Conservation (phyloP, 1,139 yeast species). For the Geotrichum phurueaensis region DNA sequence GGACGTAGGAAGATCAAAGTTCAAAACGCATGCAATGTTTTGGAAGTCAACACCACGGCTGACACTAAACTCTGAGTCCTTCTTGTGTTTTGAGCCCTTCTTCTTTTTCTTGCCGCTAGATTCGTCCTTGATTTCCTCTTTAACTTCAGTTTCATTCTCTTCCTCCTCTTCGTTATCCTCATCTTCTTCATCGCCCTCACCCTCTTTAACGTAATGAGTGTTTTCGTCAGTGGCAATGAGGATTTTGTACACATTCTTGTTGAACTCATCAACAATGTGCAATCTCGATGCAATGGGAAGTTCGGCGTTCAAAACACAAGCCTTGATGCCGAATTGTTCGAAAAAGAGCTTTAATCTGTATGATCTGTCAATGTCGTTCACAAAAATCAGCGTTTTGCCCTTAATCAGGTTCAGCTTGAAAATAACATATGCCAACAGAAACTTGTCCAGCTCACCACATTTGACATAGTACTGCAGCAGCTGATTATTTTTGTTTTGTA, state of each 20-base stretch:
- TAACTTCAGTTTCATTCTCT: slow-evolving; percentile 20
- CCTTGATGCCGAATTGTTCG: slow-evolving; percentile 89
- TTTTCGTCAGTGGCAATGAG: slow-evolving; percentile 95
- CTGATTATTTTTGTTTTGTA: slow-evolving; percentile 41
- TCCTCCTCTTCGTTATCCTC: slow-evolving; percentile 27
- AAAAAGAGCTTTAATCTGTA: slow-evolving; percentile 83
- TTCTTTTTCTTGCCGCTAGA: slow-evolving; percentile 21
- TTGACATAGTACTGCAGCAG: slow-evolving; percentile 81
- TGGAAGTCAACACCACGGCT: slow-evolving; percentile 96
- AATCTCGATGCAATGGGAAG: slow-evolving; percentile 87
- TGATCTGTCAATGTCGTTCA: slow-evolving; percentile 91
- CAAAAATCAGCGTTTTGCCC: slow-evolving; percentile 88
- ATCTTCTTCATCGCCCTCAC: slow-evolving; percentile 42
- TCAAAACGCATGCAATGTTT: slow-evolving; percentile 92
- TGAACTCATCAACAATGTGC: slow-evolving; percentile 92
- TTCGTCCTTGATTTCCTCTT: slow-evolving; percentile 22
- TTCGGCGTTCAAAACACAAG: slow-evolving; percentile 87
- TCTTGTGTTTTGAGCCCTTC: slow-evolving; percentile 26
- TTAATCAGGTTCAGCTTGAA: slow-evolving; percentile 82
- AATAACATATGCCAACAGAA: slow-evolving; percentile 81
- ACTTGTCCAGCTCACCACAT: slow-evolving; percentile 86
- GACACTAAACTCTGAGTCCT: slow-evolving; percentile 73
- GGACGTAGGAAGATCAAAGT: slow-evolving; percentile 89
- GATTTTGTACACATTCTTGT: slow-evolving; percentile 78
- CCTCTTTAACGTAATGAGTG: slow-evolving; percentile 44